Evolutionary conservation across 2,329 filamentous ascomycete genomes (phyloP).

Genomic region (Clarireedia monteithiana): DNA sequence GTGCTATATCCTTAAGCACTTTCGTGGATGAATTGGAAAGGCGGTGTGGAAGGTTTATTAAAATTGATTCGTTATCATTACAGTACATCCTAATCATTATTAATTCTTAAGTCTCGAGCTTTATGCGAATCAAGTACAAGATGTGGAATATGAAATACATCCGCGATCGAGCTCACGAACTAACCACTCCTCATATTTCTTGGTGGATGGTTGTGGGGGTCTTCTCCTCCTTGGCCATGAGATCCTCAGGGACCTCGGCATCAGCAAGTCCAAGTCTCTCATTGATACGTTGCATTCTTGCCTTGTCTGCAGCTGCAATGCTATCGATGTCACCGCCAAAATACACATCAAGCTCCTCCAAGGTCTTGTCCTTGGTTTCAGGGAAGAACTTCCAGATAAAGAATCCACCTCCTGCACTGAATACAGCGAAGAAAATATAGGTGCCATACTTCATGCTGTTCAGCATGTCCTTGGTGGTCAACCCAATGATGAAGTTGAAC

Average conservation of each 20-base stretch:
- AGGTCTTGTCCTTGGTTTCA: slow-evolving; percentile 46
- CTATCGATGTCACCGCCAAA: slow-evolving; percentile 20
- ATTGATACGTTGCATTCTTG: slow-evolving; percentile 22
- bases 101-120: too few species aligned
- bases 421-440: slow-evolving; percentile 48
- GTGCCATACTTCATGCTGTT: slow-evolving; percentile 39
- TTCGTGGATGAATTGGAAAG: too few species aligned
- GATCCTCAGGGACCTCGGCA: slow-evolving; percentile 24
- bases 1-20: too few species aligned
- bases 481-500: slow-evolving; percentile 40
- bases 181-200: neutral
- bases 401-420: slow-evolving; percentile 37
- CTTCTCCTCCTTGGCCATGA: slow-evolving; percentile 3
- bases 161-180: too few species aligned
- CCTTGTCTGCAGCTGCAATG: slow-evolving; percentile 31
- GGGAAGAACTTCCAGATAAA: slow-evolving; percentile 45
- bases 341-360: slow-evolving; percentile 45
- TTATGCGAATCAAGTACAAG: too few species aligned
- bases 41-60: too few species aligned
- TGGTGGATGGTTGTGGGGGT: neutral
- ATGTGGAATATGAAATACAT: too few species aligned
- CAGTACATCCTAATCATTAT: too few species aligned
- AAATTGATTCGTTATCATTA: too few species aligned
- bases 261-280: slow-evolving; percentile 20
- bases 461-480: slow-evolving; percentile 38